Base-by-base conservation (phyloP, 1,139 yeast genomes). In the Saccharomyces hybrid region DNA sequence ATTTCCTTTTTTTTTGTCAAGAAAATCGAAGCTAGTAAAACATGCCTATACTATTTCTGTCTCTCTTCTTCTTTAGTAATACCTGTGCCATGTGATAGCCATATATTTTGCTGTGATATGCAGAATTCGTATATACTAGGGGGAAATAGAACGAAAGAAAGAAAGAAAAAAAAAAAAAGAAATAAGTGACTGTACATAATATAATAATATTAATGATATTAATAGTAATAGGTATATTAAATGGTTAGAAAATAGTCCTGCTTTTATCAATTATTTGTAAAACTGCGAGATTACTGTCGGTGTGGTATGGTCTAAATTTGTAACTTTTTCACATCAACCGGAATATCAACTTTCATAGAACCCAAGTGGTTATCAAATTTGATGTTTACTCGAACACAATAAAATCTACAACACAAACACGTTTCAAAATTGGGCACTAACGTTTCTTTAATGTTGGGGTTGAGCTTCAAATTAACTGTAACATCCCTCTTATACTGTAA, bases 371-470 rank as follows among this genome's bases (percentile, higher is more conserved):
- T 58, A 13, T 69, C 71, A 53, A 73, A 72, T 48, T 63, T 68
- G 48, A 73, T 61, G 26, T 60, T 58, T 4, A 70, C 63, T 14
- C 73, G 62, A 34, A 74, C 60, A 51, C 78, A 77, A 62, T 82
- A 81, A 48, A 79, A 64, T 58, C 87, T 72, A 7, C 82, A 75
- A 54, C 80, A 72, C 50, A 78, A 66, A 64, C 87, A 83, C 49
- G 76, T 76, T 63, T 83, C 86, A 65, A 81, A 80, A 57, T 75
- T 77, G 0, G 87, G 87, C 2, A 81, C 76, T 57, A 83, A 67
- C 0, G 84, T 78, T 51, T 72, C 73, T 32, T 57, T 56, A 13
- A 72, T 61, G 23, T 65, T 62, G 16, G 65, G 66, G 34, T 59
- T 62, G 44, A 70, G 62, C 29, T 66, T 65, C 46, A 73, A 55